Percentiles rank a stretch among this genome's conserved stretches.
Conservation (phyloP, 306 rosid species). For the Pterocarpus macrocarpus region DNA sequence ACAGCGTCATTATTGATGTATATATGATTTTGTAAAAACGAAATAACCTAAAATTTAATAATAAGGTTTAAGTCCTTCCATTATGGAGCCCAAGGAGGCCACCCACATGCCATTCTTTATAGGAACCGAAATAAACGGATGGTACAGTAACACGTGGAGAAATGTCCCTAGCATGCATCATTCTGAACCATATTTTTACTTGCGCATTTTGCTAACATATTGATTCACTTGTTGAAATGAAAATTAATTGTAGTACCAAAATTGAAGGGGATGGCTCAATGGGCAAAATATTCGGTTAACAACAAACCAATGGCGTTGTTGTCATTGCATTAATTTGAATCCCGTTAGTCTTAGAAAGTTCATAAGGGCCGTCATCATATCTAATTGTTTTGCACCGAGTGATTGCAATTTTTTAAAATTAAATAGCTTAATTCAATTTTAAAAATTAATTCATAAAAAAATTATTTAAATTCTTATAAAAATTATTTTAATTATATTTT, state of each 20-base stretch:
- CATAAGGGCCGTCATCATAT: too few relatives aligned
- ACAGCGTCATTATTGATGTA: conserved; percentile 8
- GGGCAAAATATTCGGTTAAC: too few relatives aligned
- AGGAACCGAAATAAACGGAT: conserved; percentile 43
- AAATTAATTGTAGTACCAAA: not conserved
- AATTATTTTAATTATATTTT: too few relatives aligned
- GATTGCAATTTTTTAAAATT: too few relatives aligned
- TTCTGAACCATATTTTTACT: not conserved
- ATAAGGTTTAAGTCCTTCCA: too few relatives aligned
- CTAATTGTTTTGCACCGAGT: too few relatives aligned
- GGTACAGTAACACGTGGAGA: conserved; percentile 45
- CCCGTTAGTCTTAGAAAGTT: too few relatives aligned
- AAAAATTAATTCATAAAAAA: too few relatives aligned
- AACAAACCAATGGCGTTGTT: not conserved
- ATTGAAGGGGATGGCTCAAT: too few relatives aligned
- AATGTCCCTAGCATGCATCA: conserved; percentile 10
- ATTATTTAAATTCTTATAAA: too few relatives aligned
- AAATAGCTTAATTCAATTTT: too few relatives aligned
- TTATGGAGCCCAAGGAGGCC: conserved; percentile 9
- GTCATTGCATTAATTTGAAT: not conserved
- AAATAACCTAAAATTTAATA: too few relatives aligned
- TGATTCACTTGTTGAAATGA: not conserved
- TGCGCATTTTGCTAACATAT: not conserved
- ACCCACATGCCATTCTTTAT: conserved; percentile 49
- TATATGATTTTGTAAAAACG: not conserved